These are phyloP conservation scores for Apiotrichum domesticum DNA, from an alignment of 1,284 basidiomycete species.

Conservation along the genomic window DNA sequence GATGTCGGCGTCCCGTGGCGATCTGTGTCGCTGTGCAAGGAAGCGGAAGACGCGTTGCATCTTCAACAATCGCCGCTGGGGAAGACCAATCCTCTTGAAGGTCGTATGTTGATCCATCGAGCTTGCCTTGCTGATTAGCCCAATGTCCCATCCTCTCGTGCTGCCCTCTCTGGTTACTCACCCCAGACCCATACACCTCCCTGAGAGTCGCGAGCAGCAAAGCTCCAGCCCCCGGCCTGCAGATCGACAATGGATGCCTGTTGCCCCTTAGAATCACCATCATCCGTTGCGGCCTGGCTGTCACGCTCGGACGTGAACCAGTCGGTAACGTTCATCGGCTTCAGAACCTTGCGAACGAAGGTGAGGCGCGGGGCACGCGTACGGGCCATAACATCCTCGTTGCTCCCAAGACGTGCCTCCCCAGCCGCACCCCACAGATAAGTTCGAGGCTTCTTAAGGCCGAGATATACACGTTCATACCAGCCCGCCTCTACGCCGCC, in stretches of 20 bases:
- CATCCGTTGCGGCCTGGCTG: not conserved
- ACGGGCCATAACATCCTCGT: not conserved
- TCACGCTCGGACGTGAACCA: not conserved
- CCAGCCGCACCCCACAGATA: constrained; percentile 73
- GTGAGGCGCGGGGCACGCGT: not conserved
- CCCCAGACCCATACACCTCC: constrained; percentile 79
- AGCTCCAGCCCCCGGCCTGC: constrained; percentile 68
- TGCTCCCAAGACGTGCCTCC: constrained; percentile 20
- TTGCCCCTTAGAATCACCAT: not conserved
- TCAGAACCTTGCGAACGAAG: not conserved
- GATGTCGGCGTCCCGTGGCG: constrained; percentile 32
- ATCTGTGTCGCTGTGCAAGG: constrained; percentile 31
- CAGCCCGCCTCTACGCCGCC: constrained; percentile 46
- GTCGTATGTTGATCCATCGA: constrained; percentile 56
- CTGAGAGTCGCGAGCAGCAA: constrained; percentile 54
- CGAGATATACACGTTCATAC: constrained; percentile 71
- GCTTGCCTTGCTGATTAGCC: constrained; percentile 1
- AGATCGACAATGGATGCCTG: constrained; percentile 53
- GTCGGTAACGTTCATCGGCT: constrained; percentile 3
- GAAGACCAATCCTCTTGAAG: constrained; percentile 45
- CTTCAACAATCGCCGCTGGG: constrained; percentile 20
- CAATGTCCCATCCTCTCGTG: too few relatives aligned
- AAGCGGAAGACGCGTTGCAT: constrained; percentile 33
- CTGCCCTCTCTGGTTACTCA: constrained; percentile 31
- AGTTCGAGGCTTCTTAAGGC: constrained; percentile 56